Evolutionary conservation across 306 rosid species (phyloP).

Genomic region (Abrus pulchellus): DNA sequence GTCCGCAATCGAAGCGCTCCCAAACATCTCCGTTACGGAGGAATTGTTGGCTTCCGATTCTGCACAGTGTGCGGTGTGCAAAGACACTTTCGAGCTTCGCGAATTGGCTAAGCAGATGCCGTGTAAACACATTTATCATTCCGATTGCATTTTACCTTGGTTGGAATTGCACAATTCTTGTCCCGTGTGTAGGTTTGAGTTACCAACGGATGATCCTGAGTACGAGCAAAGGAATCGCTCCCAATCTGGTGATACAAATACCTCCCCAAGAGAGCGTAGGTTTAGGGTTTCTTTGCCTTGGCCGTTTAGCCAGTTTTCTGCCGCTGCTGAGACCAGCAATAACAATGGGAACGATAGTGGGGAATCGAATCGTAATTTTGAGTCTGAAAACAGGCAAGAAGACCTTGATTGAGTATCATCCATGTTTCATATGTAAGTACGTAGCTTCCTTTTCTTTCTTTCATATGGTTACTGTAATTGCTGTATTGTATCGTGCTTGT

Average conservation of each 20-base stretch:
- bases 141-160: conserved; percentile 81
- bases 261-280: conserved; percentile 64
- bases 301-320: conserved; percentile 60
- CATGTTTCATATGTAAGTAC: conserved; percentile 49
- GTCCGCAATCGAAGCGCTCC: conserved; percentile 69
- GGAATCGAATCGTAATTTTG: conserved; percentile 55
- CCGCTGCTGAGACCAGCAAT: conserved; percentile 72
- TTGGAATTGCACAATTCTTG: conserved; percentile 83
- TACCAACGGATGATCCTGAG: conserved; percentile 82
- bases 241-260: conserved; percentile 15
- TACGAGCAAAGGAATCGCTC: conserved; percentile 68
- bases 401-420: conserved; percentile 67
- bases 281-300: conserved; percentile 72
- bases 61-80: conserved; percentile 87
- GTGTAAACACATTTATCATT: conserved; percentile 84
- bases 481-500: background rate
- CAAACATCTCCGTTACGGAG: conserved; percentile 54
- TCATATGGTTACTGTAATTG: background rate
- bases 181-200: conserved; percentile 80
- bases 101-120: conserved; percentile 79
- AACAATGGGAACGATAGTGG: conserved; percentile 50
- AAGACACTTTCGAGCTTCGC: conserved; percentile 70
- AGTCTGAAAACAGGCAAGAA: conserved; percentile 73
- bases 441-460: conserved; percentile 12
- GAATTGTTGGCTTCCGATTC: conserved; percentile 70